Evolutionary conservation across 176 grass and related monocot species (phyloP), one percentile per base, ranked within the genome.

Genomic region (Sorghum bicolor): DNA sequence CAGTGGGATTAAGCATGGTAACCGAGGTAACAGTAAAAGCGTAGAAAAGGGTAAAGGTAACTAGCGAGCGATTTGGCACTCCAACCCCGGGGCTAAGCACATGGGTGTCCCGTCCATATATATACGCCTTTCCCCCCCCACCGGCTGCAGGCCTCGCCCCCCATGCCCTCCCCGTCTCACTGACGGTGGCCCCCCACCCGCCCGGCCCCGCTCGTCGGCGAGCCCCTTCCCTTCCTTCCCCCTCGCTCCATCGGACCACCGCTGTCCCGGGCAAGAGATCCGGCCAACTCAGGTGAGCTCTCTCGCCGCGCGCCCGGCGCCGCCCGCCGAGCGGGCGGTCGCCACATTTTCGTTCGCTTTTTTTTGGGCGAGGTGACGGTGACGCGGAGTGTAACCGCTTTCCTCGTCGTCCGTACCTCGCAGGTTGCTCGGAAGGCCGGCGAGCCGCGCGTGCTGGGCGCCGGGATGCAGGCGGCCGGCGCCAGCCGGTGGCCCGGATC

Each of bases 181-280:
- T 83, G 85, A 95, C 91, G 85, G 90, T 78, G 87, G 90, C 81
- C 86, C 88, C 88, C 82, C 78, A 77, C 93, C 93, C 84, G 84
- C 75, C 88, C 76, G 64, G 39, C 61, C 75, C 75, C 64, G 34
- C 83, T 57, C 53, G 53, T 65, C 88, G 76, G 71, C 77, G 77
- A 50, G 64, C 33, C 61, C 36, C 12, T 8, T 11, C 14, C 16
- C 25, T 5, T 5, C 58, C 28, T 10, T 11, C 13, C 8, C 63
- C 4, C 8, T 57, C 29, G 26, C 4, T n/a, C 41, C 22, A n/a
- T n/a, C n/a, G n/a, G n/a, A n/a, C n/a, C n/a, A 22, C 24, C 44
- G 2, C 34, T 15, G 6, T 58, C 36, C 50, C 75, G 79, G 67
- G 79, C 47, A 38, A 57, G 70, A 66, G 58, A 72, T 79, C 74